Conservation (phyloP, 495 filamentous ascomycete genomes). For the Tuber calosporum region DNA sequence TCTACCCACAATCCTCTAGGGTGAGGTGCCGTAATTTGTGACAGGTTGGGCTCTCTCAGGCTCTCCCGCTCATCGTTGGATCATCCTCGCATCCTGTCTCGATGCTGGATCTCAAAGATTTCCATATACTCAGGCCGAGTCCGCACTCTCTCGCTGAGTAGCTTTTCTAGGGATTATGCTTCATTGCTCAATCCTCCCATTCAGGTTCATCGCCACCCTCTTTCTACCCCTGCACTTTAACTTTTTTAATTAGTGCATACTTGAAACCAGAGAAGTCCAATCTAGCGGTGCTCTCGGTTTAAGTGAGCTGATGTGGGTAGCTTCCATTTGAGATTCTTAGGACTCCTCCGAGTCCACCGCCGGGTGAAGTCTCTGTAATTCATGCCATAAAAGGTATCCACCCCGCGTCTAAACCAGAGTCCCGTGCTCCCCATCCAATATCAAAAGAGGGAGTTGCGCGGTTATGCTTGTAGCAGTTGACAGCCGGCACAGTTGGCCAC, state of each 20-base stretch:
- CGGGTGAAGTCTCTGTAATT: not conserved
- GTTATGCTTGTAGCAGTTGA: not conserved
- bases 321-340: not conserved
- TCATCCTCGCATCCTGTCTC: not conserved
- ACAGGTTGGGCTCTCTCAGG: not conserved
- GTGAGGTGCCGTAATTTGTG: not conserved
- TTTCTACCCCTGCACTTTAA: not conserved
- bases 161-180: not conserved
- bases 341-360: not conserved
- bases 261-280: not conserved
- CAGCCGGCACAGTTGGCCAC: not conserved
- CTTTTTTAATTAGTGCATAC: not conserved
- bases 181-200: not conserved
- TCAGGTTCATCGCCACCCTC: not conserved
- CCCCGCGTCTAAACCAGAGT: not conserved
- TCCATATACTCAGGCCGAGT: not conserved
- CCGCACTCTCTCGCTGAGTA: not conserved
- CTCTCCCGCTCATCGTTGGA: not conserved
- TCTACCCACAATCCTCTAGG: not conserved
- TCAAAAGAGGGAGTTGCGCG: not conserved
- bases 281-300: not conserved
- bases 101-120: not conserved
- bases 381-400: not conserved
- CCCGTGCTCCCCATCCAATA: not conserved
- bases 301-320: not conserved